Evolutionary conservation across 1,139 yeast genomes (phyloP), one percentile per base, ranked within the genome.

Genomic region (Pichia sp.): DNA sequence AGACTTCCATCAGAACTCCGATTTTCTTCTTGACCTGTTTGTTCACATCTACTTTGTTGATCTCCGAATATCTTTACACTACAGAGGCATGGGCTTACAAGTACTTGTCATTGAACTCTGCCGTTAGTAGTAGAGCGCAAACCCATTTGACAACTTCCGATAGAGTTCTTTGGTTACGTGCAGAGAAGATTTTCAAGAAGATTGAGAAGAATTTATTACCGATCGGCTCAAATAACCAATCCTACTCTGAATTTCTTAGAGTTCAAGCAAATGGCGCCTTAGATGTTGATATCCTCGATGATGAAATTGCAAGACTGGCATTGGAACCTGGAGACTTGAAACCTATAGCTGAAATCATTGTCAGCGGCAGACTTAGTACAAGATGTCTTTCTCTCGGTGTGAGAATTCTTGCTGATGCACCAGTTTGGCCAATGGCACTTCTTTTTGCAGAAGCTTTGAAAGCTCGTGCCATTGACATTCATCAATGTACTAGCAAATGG

Each of bases 361-460:
- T 58, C 27, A 62, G 64, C 22, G 69, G 74, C 6, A 63, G 72
- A 46, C 60, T 80, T 27, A 72, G 83, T 8, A 63, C 70, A 20
- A 70, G 76, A 49, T 68, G 76, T 21, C 58, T 80, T 34, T 75
- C 77, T 42, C 58, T 81, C 37, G 91, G 91, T 21, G 80, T 81
- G 12, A 63, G 86, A 44, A 74, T 81, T 22, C 64, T 82, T 37
- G 85, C 86, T 2, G 87, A 81, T 60, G 86, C 87, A 0, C 88
- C 91, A 2, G 79, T 81, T 13, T 81, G 91, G 91, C 88, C 91
- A 2, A 69, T 79, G 37, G 83, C 86, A 1, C 63, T 80, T 57
- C 71, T 79, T 14, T 78, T 80, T 59, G 87, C 87, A 0, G 87
- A 79, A 52, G 86, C 85, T 5, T 64, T 81, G 50, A 79, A 78